phyloP scores from a whole-genome alignment of 108 stramenopile genomes.

The Seminavis robusta region DNA sequence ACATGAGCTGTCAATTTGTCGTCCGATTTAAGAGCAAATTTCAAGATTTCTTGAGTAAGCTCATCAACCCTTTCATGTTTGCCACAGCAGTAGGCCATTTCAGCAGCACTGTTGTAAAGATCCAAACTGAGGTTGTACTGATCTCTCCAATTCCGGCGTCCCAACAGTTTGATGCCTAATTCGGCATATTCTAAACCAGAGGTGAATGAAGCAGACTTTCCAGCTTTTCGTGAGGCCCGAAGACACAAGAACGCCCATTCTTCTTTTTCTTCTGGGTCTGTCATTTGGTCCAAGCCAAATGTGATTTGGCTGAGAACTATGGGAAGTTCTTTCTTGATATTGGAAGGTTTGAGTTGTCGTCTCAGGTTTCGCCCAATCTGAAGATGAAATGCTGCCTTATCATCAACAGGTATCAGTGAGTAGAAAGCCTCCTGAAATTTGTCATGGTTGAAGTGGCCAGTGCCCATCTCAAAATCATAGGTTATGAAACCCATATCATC shows the following conservation, averaged over 20 bases:
- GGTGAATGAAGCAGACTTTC: slow-evolving; percentile 9
- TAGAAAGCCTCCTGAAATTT: slow-evolving; percentile 33
- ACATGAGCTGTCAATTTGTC: slow-evolving; percentile 16
- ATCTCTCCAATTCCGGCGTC: slow-evolving; percentile 1
- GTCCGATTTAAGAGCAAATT: slow-evolving; percentile 1
- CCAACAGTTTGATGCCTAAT: slow-evolving; percentile 13
- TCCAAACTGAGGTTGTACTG: slow-evolving; percentile 12
- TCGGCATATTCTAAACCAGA: not conserved
- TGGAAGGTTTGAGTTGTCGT: not conserved
- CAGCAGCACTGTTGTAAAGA: slow-evolving; percentile 16
- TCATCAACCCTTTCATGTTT: slow-evolving; percentile 7
- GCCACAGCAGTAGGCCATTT: slow-evolving; percentile 14
- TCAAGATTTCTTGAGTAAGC: slow-evolving; percentile 1
- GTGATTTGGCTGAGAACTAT: not conserved
- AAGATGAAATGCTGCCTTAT: slow-evolving; percentile 17
- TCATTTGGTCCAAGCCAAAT: not conserved
- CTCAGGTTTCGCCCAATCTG: slow-evolving; percentile 1
- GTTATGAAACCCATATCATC: too few species aligned
- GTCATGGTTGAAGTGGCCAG: too few species aligned
- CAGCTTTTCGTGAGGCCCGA: slow-evolving; percentile 15
- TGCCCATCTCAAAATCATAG: too few species aligned
- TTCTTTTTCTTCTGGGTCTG: not conserved
- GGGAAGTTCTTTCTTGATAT: not conserved
- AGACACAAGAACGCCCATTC: slow-evolving; percentile 6
- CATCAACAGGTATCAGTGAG: slow-evolving; percentile 19